A percentile compares a stretch with the other conserved stretches of the same genome.
phyloP scores from a whole-genome alignment of 768 basidiomycete species.

The Mycena sanguinolenta region DNA sequence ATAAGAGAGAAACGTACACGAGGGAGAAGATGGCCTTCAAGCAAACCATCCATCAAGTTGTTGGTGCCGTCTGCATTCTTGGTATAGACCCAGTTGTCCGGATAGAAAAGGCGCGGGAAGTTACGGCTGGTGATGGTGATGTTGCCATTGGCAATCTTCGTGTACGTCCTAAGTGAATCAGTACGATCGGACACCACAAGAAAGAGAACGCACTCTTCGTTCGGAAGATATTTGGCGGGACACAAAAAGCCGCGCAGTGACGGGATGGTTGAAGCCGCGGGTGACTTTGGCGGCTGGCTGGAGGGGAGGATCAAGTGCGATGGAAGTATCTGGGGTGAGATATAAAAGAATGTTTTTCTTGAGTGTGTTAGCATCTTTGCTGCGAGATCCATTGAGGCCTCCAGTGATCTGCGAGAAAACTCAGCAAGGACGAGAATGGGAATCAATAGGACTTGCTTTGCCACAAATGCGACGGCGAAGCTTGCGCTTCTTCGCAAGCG shows the following conservation, averaged over 20 bases:
- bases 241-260: not conserved
- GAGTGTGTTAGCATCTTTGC: constrained; percentile 9
- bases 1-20: not conserved
- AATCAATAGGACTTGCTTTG: not conserved
- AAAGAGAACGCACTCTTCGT: not conserved
- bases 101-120: not conserved
- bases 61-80: too few species aligned
- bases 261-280: not conserved
- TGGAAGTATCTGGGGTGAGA: not conserved
- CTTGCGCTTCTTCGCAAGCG: not conserved
- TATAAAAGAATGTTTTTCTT: not conserved
- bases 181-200: not conserved
- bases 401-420: not conserved
- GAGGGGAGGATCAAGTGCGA: too few species aligned
- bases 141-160: not conserved
- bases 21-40: not conserved
- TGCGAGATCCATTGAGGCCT: not conserved
- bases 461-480: not conserved
- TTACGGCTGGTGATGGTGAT: not conserved
- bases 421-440: not conserved
- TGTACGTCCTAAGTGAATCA: not conserved
- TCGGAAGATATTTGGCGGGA: not conserved
- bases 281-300: not conserved
- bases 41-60: not conserved
- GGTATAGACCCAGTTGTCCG: not conserved